Conservation (phyloP, 2,329 filamentous ascomycete genomes). For the Pseudocercospora vitis region DNA sequence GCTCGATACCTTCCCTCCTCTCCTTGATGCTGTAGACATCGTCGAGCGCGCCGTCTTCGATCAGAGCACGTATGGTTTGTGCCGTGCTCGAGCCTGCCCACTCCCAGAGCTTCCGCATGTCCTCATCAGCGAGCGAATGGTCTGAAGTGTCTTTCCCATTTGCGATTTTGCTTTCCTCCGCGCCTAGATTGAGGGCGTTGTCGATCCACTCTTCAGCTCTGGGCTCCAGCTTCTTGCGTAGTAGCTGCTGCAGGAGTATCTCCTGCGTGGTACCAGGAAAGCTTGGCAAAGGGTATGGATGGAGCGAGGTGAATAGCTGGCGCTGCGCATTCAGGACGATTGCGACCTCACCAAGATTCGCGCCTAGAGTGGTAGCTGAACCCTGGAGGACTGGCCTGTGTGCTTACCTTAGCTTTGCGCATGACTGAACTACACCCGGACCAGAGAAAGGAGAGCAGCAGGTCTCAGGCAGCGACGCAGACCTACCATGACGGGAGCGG, state of each 20-base stretch:
- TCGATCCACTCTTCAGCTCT: slow-evolving; percentile 72
- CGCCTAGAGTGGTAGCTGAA: slow-evolving; percentile 37
- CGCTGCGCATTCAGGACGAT: slow-evolving; percentile 64
- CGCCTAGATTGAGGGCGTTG: slow-evolving; percentile 36
- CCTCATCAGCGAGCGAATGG: slow-evolving; percentile 45
- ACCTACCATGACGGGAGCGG: slow-evolving; percentile 39
- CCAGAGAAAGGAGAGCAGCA: slow-evolving; percentile 5
- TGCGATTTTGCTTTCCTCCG: slow-evolving; percentile 46
- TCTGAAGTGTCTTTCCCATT: slow-evolving; percentile 34
- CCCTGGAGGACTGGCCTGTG: slow-evolving; percentile 35
- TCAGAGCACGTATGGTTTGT: slow-evolving; percentile 39
- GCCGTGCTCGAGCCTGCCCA: slow-evolving; percentile 54
- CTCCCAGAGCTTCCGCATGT: slow-evolving; percentile 62
- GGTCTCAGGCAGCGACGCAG: slow-evolving; percentile 9
- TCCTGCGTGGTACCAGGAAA: slow-evolving; percentile 65
- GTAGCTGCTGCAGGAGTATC: slow-evolving; percentile 63
- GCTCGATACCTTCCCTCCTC: slow-evolving; percentile 63
- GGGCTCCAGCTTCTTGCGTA: slow-evolving; percentile 82
- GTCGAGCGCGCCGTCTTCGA: slow-evolving; percentile 20
- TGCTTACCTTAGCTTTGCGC: slow-evolving; percentile 29
- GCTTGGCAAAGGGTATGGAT: slow-evolving; percentile 72
- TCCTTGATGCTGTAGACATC: slow-evolving; percentile 73
- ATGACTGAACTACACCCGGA: background rate
- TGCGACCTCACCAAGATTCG: slow-evolving; percentile 67
- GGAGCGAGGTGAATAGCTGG: slow-evolving; percentile 67